A percentile compares a stretch with the other conserved stretches of the same genome.
Evolutionary conservation across 2,329 filamentous ascomycete species (phyloP).

Genomic region (Alternaria novae-zelandiae): DNA sequence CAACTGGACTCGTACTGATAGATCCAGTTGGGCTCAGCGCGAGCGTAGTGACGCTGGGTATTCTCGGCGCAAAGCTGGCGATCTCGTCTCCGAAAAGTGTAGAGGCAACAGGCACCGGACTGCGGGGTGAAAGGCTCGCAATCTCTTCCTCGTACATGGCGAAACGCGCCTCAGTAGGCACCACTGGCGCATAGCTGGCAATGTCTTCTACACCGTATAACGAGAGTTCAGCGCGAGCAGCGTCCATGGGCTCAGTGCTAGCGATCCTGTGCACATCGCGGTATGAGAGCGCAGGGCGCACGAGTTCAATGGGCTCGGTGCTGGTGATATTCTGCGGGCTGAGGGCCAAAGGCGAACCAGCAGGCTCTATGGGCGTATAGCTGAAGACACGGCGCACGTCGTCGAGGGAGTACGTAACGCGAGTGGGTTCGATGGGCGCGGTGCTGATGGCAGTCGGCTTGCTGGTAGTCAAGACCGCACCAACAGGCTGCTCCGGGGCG

Average conservation of each 20-base stretch:
- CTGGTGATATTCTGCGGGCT: background rate
- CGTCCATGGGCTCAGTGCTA: background rate
- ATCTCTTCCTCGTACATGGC: background rate
- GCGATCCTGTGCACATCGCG: background rate
- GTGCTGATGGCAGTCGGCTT: background rate
- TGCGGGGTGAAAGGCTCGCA: background rate
- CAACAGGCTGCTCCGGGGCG: background rate
- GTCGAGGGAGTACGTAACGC: background rate
- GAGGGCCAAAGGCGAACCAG: background rate
- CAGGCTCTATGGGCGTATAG: background rate
- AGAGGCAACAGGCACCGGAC: background rate
- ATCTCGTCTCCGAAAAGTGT: background rate
- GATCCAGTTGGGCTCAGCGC: constrained; percentile 2
- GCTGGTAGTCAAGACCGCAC: background rate
- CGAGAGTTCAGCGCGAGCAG: background rate
- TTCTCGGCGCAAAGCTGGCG: background rate
- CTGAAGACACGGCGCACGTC: background rate
- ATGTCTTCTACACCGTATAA: background rate
- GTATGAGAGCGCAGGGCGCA: background rate
- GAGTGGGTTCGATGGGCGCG: background rate
- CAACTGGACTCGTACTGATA: constrained; percentile 3
- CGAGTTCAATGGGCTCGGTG: background rate
- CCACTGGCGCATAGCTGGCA: background rate
- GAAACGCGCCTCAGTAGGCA: background rate
- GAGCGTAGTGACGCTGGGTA: background rate